Conservation (phyloP, 352 stramenopile genomes). For the Phytophthora ohioensis region DNA sequence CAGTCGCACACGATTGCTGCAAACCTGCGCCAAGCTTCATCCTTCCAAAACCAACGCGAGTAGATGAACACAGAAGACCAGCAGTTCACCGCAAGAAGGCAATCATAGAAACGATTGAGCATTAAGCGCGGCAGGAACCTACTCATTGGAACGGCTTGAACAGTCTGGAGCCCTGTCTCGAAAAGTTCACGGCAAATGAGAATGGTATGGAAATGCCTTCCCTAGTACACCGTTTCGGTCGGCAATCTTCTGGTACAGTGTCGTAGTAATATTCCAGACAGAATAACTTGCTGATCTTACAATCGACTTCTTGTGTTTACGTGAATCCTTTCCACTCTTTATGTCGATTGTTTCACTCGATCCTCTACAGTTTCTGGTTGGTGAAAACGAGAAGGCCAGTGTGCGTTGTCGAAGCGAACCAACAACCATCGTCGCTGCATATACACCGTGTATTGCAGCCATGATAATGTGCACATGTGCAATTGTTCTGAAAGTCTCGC, state of each 20-base stretch:
- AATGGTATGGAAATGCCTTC: too few relatives aligned
- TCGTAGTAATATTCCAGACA: background rate
- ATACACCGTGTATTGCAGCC: constrained; percentile 24
- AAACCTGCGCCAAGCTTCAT: constrained; percentile 16
- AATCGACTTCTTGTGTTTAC: too few relatives aligned
- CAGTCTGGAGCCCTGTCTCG: constrained; percentile 26
- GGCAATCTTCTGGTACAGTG: background rate
- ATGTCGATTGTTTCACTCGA: too few relatives aligned
- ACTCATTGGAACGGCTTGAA: constrained; percentile 37
- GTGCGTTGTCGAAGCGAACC: too few relatives aligned
- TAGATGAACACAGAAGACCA: constrained; percentile 10
- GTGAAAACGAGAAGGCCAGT: too few relatives aligned
- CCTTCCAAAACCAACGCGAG: constrained; percentile 2
- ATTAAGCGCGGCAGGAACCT: constrained; percentile 11
- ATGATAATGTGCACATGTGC: constrained; percentile 33
- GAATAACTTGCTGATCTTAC: too few relatives aligned
- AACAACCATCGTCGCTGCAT: background rate
- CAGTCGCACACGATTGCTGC: constrained; percentile 21
- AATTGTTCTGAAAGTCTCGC: constrained; percentile 27
- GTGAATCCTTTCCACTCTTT: too few relatives aligned
- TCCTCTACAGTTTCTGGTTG: too few relatives aligned
- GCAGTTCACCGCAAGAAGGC: constrained; percentile 34
- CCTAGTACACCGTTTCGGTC: background rate
- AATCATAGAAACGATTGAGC: constrained; percentile 41
- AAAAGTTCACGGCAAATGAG: constrained; percentile 3